Evolutionary conservation across 306 rosid species (phyloP).

Genomic region (Pachyrhizus erosus): DNA sequence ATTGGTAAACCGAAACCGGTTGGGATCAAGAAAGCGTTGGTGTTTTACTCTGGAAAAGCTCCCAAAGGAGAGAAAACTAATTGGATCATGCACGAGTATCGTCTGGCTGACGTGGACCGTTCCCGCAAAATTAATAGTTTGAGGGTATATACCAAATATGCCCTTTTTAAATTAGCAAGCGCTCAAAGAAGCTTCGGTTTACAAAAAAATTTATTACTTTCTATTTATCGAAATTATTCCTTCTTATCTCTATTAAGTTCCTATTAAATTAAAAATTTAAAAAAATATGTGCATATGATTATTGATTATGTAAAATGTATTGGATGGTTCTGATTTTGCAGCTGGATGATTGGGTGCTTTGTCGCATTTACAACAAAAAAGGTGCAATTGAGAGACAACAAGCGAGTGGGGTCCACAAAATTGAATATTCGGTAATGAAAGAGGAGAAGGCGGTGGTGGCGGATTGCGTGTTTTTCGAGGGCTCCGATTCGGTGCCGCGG

Average conservation of each 20-base stretch:
- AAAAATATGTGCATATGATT: background rate
- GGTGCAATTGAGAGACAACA: conserved; percentile 50
- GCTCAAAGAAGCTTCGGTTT: background rate
- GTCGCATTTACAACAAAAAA: conserved; percentile 86
- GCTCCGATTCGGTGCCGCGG: conserved; percentile 70
- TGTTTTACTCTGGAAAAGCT: conserved; percentile 76
- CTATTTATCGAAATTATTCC: conserved; percentile 33
- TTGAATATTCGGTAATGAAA: conserved; percentile 33
- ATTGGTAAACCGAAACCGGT: conserved; percentile 68
- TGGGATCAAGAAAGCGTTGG: conserved; percentile 86
- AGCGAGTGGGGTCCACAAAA: background rate
- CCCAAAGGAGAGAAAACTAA: conserved; percentile 80
- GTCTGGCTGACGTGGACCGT: conserved; percentile 76
- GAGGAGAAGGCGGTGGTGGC: conserved; percentile 57
- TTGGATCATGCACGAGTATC: conserved; percentile 94
- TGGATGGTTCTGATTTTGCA: conserved; percentile 49
- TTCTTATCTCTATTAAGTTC: no score
- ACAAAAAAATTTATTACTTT: background rate
- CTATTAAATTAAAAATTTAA: background rate
- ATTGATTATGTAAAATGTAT: background rate
- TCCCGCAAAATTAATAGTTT: conserved; percentile 64
- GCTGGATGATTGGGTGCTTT: conserved; percentile 87
- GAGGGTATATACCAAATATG: conserved; percentile 55
- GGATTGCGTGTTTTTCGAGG: conserved; percentile 56
- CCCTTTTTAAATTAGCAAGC: background rate